A percentile compares a stretch with the other conserved stretches of the same genome.
Conservation (phyloP, 441 rosid genomes). For the Theobroma grandiflorum region DNA sequence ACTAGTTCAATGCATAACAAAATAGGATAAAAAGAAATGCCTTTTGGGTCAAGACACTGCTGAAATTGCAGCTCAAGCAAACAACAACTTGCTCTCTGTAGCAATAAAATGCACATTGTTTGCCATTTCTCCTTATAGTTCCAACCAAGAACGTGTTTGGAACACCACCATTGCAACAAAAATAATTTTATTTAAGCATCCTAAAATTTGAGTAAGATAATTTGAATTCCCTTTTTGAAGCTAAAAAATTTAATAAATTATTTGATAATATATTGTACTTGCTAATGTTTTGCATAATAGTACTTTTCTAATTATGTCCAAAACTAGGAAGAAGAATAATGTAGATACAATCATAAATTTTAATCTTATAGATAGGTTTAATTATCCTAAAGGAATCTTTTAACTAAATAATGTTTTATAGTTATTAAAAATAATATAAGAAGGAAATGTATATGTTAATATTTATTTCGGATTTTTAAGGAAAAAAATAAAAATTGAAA, state of each 20-base stretch:
- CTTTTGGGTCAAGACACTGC: neutral
- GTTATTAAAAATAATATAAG: no score
- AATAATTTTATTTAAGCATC: no score
- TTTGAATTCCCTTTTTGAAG: no score
- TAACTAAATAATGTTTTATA: no score
- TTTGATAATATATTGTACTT: neutral
- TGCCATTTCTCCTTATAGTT: neutral
- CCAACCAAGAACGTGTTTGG: neutral
- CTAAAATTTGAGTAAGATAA: no score
- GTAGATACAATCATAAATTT: no score
- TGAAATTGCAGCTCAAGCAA: neutral
- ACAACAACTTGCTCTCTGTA: neutral
- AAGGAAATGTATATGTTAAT: no score
- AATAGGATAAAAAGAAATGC: neutral
- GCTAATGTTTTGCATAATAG: neutral
- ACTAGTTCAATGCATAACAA: neutral
- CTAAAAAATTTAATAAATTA: neutral
- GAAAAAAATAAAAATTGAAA: no score
- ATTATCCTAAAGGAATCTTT: no score
- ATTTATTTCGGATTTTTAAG: no score
- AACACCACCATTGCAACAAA: neutral
- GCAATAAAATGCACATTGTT: neutral
- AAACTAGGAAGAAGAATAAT: no score
- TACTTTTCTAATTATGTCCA: neutral
- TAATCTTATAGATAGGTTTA: no score